A percentile compares a stretch with the other conserved stretches of the same genome.
These are phyloP conservation scores for Kluyveromyces aestuarii DNA, from an alignment of 805 yeast genomes.

Conservation along the genomic window DNA sequence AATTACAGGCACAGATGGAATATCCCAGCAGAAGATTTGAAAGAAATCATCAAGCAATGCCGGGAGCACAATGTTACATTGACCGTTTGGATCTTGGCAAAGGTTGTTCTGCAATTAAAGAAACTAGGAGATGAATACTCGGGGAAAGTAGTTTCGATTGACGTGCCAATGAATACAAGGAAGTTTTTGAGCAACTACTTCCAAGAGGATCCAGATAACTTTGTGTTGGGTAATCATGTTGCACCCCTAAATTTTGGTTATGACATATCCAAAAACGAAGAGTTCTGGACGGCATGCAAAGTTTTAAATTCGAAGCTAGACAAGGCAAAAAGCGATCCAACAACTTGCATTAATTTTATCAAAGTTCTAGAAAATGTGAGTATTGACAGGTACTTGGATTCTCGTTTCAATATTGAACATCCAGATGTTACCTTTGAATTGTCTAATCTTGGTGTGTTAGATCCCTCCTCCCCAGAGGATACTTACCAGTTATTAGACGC, in stretches of 20 bases:
- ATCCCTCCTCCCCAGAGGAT: slow-evolving; percentile 1
- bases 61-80: not conserved
- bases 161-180: slow-evolving; percentile 1
- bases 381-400: not conserved
- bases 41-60: not conserved
- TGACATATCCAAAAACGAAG: not conserved
- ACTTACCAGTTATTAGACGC: not conserved
- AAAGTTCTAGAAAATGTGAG: not conserved
- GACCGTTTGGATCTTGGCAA: not conserved
- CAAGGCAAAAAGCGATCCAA: not conserved
- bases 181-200: not conserved
- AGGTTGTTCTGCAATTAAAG: not conserved
- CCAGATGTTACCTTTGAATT: not conserved
- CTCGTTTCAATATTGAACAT: not conserved
- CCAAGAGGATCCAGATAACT: not conserved
- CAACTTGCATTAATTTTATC: not conserved
- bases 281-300: not conserved
- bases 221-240: not conserved
- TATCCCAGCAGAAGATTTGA: not conserved
- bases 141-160: not conserved
- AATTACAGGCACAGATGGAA: not conserved
- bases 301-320: not conserved
- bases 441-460: not conserved
- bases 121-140: not conserved
- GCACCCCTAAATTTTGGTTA: not conserved